phyloP scores from a whole-genome alignment of 176 grass and related monocot species.

The Cenchrus fungigraminus region DNA sequence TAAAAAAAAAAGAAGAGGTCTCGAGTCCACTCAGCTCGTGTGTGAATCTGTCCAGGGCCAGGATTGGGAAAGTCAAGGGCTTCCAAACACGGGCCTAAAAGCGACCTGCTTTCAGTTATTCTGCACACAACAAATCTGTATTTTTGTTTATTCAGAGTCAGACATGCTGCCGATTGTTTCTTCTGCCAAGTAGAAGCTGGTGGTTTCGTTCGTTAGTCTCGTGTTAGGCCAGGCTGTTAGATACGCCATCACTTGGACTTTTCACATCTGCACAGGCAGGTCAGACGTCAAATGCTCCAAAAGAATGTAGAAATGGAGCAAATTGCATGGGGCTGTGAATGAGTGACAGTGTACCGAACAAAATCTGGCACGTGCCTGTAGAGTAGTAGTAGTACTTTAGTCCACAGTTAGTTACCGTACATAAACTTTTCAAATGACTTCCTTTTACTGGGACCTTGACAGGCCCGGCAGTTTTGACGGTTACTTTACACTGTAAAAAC shows the following conservation, averaged over 20 bases:
- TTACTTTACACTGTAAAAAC: not conserved
- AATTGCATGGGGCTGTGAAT: not conserved
- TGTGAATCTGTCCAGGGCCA: slow-evolving; percentile 9
- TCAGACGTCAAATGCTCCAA: slow-evolving; percentile 40
- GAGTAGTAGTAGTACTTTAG: not conserved
- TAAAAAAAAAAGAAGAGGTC: not conserved
- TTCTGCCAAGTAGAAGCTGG: not conserved
- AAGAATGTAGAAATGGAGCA: not conserved
- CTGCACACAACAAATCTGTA: not conserved
- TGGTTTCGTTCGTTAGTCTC: slow-evolving; percentile 18
- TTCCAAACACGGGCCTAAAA: slow-evolving; percentile 33
- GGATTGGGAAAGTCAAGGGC: slow-evolving; percentile 32
- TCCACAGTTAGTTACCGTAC: slow-evolving; percentile 43
- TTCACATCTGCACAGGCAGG: not conserved
- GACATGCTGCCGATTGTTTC: not conserved
- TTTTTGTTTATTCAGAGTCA: not conserved
- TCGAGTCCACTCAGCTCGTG: not conserved
- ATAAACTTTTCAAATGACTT: slow-evolving; percentile 28
- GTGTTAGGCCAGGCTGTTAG: slow-evolving; percentile 39
- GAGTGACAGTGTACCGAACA: slow-evolving; percentile 45
- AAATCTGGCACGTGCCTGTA: slow-evolving; percentile 16
- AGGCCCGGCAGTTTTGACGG: slow-evolving; percentile 17
- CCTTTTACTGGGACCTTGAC: slow-evolving; percentile 44
- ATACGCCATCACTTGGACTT: slow-evolving; percentile 32
- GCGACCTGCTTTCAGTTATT: slow-evolving; percentile 6